Base-by-base conservation (phyloP, 2,329 filamentous ascomycete genomes). In the Aspergillus ustus region DNA sequence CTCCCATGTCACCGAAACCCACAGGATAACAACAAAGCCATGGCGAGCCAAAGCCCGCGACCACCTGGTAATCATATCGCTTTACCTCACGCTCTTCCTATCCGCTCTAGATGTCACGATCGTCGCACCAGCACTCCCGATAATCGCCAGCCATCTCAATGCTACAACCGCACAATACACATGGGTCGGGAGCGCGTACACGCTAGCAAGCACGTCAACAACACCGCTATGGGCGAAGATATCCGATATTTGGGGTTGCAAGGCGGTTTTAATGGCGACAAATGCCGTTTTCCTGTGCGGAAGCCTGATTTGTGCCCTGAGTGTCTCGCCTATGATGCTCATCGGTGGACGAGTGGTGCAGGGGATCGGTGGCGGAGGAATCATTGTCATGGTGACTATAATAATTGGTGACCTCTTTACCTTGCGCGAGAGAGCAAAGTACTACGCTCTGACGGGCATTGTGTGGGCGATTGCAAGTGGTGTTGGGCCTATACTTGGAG, bases 341-440 rank as follows among this genome's bases (percentile, higher is more conserved):
- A 85, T 88, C 60, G 80, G 80, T 5, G 84, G 83, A 7, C 76
- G 85, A 67, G 83, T 82, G 0, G 76, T 88, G 22, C 86, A 88
- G 67, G 86, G 86, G 59, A 77, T 84, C 31, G 85, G 84, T 9
- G 84, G 83, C 31, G 85, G 86, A 46, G 86, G 85, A 5, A 71
- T 87, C 57, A 79, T 87, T 29, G 82, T 83, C 5, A 71, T 88
- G 22, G 83, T 85, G 64, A 86, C 85, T 66, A 86, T 87, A 52
- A 77, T 77, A 62, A 85, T 88, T 60, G 81, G 80, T 5, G 85
- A 88, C 70, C 70, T 87, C 5, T 87, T 87, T 73, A 81, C 79
- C 40, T 78, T 86, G 73, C 72, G 76, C 62, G 66, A 76, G 11
- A 31, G 58, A 15, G 53, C 58, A 1, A 52, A 52, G 13, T 60